phyloP scores from a whole-genome alignment of 768 basidiomycete genomes.

The Tylopilus subfusipes region DNA sequence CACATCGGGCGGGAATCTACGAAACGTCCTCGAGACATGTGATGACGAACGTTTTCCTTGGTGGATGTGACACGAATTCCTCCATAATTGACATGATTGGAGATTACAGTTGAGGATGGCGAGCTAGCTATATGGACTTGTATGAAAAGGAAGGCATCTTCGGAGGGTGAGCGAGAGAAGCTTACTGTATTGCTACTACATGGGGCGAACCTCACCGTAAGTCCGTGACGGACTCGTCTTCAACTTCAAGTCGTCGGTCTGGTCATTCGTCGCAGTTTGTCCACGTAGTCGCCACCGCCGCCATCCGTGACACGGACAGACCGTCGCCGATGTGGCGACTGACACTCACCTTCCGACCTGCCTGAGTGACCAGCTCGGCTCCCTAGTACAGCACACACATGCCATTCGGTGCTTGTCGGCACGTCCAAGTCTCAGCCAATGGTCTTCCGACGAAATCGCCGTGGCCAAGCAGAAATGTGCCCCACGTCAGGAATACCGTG shows the following conservation, averaged over 20 bases:
- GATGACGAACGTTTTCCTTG: slow-evolving; percentile 29
- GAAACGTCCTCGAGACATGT: slow-evolving; percentile 35
- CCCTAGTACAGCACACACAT: background rate
- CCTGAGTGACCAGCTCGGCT: background rate
- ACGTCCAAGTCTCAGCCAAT: background rate
- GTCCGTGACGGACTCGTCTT: background rate
- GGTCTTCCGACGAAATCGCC: background rate
- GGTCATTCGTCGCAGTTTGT: slow-evolving; percentile 1
- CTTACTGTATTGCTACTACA: background rate
- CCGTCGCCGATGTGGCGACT: background rate
- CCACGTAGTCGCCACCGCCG: slow-evolving; percentile 15
- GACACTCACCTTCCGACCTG: background rate
- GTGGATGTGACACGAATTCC: slow-evolving; percentile 42
- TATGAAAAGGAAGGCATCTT: background rate
- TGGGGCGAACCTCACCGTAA: background rate
- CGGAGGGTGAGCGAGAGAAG: slow-evolving; percentile 13
- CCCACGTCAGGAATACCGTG: slow-evolving; percentile 9
- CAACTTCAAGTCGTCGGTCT: background rate
- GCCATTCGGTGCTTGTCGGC: background rate
- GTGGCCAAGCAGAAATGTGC: background rate
- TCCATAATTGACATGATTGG: slow-evolving; percentile 24
- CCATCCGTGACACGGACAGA: background rate
- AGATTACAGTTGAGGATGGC: background rate
- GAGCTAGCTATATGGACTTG: background rate
- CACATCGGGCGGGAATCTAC: slow-evolving; percentile 19